phyloP scores from a whole-genome alignment of 1,139 yeast species.

The Yamadazyma epiphylla region DNA sequence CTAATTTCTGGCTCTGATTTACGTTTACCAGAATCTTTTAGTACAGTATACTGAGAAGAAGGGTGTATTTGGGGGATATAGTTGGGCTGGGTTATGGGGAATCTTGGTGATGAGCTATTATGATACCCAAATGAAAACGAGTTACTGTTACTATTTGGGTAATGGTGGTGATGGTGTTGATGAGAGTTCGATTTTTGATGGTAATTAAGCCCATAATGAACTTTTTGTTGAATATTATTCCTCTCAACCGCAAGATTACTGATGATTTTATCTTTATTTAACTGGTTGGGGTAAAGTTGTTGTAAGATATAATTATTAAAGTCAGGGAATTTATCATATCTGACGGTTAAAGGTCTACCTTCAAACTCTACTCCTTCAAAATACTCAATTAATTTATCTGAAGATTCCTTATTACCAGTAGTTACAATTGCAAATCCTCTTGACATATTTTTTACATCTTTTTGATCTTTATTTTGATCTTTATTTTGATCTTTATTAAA shows the following conservation, averaged over 20 bases:
- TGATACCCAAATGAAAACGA: slow-evolving; percentile 3
- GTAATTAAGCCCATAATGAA: slow-evolving; percentile 27
- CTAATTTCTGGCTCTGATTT: slow-evolving; percentile 3
- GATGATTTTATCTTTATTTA: slow-evolving; percentile 12
- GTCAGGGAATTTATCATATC: slow-evolving; percentile 51
- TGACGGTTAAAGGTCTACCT: slow-evolving; percentile 58
- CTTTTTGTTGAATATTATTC: slow-evolving; percentile 31
- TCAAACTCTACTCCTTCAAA: slow-evolving; percentile 52
- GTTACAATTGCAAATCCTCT: slow-evolving; percentile 69
- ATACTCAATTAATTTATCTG: slow-evolving; percentile 44
- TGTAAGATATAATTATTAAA: slow-evolving; percentile 32
- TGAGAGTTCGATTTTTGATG: slow-evolving; percentile 2
- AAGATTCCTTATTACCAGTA: slow-evolving; percentile 46
- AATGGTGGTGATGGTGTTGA: background rate
- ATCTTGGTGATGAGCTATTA: slow-evolving; percentile 9
- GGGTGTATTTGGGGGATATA: slow-evolving; percentile 16
- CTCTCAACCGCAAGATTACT: slow-evolving; percentile 32
- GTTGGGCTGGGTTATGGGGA: slow-evolving; percentile 14
- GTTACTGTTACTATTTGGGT: slow-evolving; percentile 1
- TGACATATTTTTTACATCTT: slow-evolving; percentile 12
- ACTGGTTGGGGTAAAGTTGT: slow-evolving; percentile 19
- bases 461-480: background rate
- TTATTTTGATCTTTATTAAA: slow-evolving; percentile 2
- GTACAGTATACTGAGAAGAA: slow-evolving; percentile 11
- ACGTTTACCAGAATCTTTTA: slow-evolving; percentile 9